Evolutionary conservation across 352 stramenopile genomes (phyloP).

Genomic region (Phytophthora quininea): DNA sequence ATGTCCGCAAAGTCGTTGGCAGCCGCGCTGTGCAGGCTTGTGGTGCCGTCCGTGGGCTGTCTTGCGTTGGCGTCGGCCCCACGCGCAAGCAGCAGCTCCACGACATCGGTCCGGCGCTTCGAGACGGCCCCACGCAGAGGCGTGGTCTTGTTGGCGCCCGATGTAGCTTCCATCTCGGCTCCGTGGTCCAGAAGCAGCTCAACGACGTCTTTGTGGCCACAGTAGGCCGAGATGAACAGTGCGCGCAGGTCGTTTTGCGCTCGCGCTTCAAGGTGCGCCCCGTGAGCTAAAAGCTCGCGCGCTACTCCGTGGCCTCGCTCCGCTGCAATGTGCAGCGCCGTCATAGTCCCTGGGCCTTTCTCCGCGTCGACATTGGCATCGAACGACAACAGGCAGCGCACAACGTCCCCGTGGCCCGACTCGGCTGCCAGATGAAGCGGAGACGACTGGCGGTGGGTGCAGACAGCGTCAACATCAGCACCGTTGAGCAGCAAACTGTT

Average conservation of each 20-base stretch:
- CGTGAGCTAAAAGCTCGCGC: slow-evolving; percentile 45
- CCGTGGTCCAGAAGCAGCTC: slow-evolving; percentile 47
- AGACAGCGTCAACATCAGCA: slow-evolving; percentile 53
- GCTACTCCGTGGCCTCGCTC: slow-evolving; percentile 56
- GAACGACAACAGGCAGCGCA: slow-evolving; percentile 57
- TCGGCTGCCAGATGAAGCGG: slow-evolving; percentile 58
- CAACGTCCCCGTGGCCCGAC: slow-evolving; percentile 55
- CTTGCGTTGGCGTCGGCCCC: slow-evolving; percentile 51
- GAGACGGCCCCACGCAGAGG: slow-evolving; percentile 54
- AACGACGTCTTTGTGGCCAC: slow-evolving; percentile 51
- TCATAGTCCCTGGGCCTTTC: slow-evolving; percentile 50
- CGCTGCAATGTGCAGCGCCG: slow-evolving; percentile 58
- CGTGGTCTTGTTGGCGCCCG: slow-evolving; percentile 49
- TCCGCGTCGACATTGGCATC: slow-evolving; percentile 54
- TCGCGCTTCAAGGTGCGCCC: slow-evolving; percentile 49
- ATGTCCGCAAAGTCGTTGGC: slow-evolving; percentile 48
- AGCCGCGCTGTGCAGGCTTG: slow-evolving; percentile 55
- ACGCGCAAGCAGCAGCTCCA: slow-evolving; percentile 41
- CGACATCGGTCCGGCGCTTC: slow-evolving; percentile 43
- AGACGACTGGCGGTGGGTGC: slow-evolving; percentile 36
- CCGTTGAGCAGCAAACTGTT: slow-evolving; percentile 63
- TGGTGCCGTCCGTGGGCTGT: slow-evolving; percentile 46
- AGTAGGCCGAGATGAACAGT: slow-evolving; percentile 59
- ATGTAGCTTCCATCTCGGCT: slow-evolving; percentile 47
- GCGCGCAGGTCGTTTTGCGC: slow-evolving; percentile 47